phyloP scores from a whole-genome alignment of 495 filamentous ascomycete species.

The Aspergillus ellipticus region DNA sequence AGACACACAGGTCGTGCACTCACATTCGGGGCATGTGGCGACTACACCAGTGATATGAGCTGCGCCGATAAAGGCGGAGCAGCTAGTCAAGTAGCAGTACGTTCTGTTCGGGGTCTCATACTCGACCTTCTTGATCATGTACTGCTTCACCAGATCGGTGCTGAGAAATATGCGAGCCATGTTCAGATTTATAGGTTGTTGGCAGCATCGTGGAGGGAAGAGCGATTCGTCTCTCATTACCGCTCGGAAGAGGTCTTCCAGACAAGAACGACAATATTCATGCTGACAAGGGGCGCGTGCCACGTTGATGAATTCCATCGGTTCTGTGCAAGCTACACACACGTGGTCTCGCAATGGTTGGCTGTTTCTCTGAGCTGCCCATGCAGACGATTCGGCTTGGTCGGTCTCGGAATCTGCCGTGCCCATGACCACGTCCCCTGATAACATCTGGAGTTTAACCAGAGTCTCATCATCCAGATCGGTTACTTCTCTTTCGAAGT shows the following conservation, averaged over 20 bases:
- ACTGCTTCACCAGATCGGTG: slow-evolving; percentile 22
- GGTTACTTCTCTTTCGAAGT: not conserved
- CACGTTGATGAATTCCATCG: slow-evolving; percentile 8
- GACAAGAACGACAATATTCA: slow-evolving; percentile 46
- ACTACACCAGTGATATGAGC: slow-evolving; percentile 26
- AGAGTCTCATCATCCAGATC: slow-evolving; percentile 10
- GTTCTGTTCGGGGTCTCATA: slow-evolving; percentile 40
- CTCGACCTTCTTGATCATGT: slow-evolving; percentile 41
- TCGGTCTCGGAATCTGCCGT: not conserved
- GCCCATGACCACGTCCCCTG: no score
- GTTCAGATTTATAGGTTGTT: slow-evolving; percentile 33
- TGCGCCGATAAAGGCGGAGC: slow-evolving; percentile 42
- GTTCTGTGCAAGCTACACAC: slow-evolving; percentile 15
- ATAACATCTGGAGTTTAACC: slow-evolving; percentile 6
- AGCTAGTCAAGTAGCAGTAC: slow-evolving; percentile 43
- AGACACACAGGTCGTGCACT: slow-evolving; percentile 34
- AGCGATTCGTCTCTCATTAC: slow-evolving; percentile 44
- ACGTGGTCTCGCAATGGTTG: not conserved
- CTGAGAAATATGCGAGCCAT: slow-evolving; percentile 27
- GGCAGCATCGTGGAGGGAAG: slow-evolving; percentile 53
- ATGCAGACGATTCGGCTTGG: slow-evolving; percentile 1
- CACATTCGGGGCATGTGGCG: slow-evolving; percentile 41
- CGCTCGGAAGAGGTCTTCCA: slow-evolving; percentile 33
- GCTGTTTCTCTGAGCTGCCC: not conserved
- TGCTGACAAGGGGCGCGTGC: slow-evolving; percentile 28